Percentiles rank a stretch among this genome's conserved stretches.
These are phyloP conservation scores for Oryza glumipatula DNA, from an alignment of 176 grass and related monocot genomes.

Conservation along the genomic window DNA sequence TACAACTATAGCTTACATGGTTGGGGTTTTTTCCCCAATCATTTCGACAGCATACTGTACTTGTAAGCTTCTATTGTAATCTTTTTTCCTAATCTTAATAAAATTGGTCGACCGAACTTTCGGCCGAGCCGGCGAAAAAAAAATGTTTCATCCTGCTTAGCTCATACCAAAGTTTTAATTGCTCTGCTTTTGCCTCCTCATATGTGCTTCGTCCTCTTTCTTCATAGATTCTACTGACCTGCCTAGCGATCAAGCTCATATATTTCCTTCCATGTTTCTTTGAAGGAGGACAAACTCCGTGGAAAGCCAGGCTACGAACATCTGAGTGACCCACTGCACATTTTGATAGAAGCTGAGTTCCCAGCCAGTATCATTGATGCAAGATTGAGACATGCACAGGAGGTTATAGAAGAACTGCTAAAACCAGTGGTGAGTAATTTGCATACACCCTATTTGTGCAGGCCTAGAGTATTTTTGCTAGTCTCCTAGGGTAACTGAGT, in stretches of 20 bases:
- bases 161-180: constrained; percentile 3
- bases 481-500: not conserved
- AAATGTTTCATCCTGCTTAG: not conserved
- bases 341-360: constrained; percentile 96
- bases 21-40: no score
- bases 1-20: no score
- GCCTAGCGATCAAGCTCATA: not conserved
- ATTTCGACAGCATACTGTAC: no score
- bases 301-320: constrained; percentile 92
- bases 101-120: no score
- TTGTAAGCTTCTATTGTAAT: no score
- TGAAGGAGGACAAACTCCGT: constrained; percentile 89
- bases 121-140: no score
- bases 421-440: constrained; percentile 82
- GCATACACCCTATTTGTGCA: not conserved
- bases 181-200: constrained; percentile 10
- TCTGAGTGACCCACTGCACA: constrained; percentile 86
- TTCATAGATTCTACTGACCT: no score
- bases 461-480: not conserved
- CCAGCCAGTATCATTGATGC: constrained; percentile 80
- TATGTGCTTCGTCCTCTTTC: constrained; percentile 30
- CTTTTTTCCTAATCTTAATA: no score
- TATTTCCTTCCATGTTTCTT: constrained; percentile 32
- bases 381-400: constrained; percentile 87
- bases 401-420: constrained; percentile 90